Evolutionary conservation across 768 basidiomycete species (phyloP).

Genomic region (Mycena kentingensis): DNA sequence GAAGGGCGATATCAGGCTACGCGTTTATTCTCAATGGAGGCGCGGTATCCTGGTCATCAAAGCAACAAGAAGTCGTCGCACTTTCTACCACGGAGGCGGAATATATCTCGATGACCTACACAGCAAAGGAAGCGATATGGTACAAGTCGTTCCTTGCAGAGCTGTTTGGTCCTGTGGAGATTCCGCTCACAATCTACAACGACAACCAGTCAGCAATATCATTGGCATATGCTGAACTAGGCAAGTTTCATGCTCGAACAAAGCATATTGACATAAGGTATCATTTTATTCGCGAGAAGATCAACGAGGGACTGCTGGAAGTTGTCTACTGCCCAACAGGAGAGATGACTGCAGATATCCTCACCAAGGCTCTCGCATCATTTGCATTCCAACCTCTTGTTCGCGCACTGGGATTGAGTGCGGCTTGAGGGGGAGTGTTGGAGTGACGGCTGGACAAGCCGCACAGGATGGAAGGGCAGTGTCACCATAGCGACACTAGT

Average conservation of each 20-base stretch:
- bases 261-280: slow-evolving; percentile 38
- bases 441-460: too few relatives aligned
- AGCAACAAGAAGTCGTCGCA: slow-evolving; percentile 30
- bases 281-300: slow-evolving; percentile 36
- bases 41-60: slow-evolving; percentile 16
- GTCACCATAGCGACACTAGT: too few relatives aligned
- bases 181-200: slow-evolving; percentile 9
- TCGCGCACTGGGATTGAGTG: slow-evolving; percentile 15
- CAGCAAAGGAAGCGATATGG: slow-evolving; percentile 26
- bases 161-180: slow-evolving; percentile 2
- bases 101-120: slow-evolving; percentile 30
- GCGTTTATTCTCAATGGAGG: slow-evolving; percentile 14
- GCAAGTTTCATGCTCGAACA: slow-evolving; percentile 29
- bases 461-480: too few relatives aligned
- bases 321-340: slow-evolving; percentile 30
- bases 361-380: slow-evolving; percentile 37
- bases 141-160: slow-evolving; percentile 7
- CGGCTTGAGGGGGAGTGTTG: slow-evolving; percentile 27
- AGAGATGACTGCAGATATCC: slow-evolving; percentile 38
- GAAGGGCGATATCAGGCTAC: slow-evolving; percentile 16
- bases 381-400: slow-evolving; percentile 14
- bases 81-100: slow-evolving; percentile 25
- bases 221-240: slow-evolving; percentile 24
- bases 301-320: slow-evolving; percentile 25
- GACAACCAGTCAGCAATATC: slow-evolving; percentile 33